Evolutionary conservation across 192 early-diverging fungal genomes (phyloP), one percentile per base, ranked within the genome.

Genomic region (Dissophora ornata): DNA sequence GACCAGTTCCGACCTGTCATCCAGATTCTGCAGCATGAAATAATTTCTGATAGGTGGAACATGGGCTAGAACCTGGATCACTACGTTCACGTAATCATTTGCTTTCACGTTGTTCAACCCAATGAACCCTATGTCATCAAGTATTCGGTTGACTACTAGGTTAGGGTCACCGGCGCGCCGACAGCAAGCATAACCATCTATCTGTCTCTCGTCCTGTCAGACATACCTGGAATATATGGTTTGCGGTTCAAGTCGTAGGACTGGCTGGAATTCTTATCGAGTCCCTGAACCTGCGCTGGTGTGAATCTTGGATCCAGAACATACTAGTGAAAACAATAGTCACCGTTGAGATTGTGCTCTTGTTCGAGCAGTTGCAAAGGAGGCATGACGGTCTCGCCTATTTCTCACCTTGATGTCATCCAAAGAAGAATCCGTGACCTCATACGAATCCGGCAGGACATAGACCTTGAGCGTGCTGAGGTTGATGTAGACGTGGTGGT

Each of bases 401-500:
- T n/a, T n/a, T 19, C 16, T 24, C 81, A 93, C 92, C 80, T 95
- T 95, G 77, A 99, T 97, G 61, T 99, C 97, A 67, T 92, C 86
- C 30, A 99, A 78, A 4, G 95, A 96, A 13, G 89, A 77, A 73
- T 96, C 91, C 1, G 80, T 85, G 0, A 96, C 94, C 80, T 98
- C 92, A 80, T 98, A 98, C 16, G 89, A 91, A 58, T 99, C 97
- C 3, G 97, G 97, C 36, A 99, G 81, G 15, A 97, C 89, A 63
- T 97, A 99, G 0, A 91, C 90, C 67, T 88, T 91, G 30, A 93
- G 86, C 0, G 95, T 94, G 22, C 88, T 79, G 40, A 99, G 79
- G 67, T 99, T 95, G 65, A 98, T 94, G 75, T 95, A 97, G 3
- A 99, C 95, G 67, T 97, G 96, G 67, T 99, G 97, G 80, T 94